Conservation (phyloP, 352 stramenopile species). For the Thraustochytrium sp. region DNA sequence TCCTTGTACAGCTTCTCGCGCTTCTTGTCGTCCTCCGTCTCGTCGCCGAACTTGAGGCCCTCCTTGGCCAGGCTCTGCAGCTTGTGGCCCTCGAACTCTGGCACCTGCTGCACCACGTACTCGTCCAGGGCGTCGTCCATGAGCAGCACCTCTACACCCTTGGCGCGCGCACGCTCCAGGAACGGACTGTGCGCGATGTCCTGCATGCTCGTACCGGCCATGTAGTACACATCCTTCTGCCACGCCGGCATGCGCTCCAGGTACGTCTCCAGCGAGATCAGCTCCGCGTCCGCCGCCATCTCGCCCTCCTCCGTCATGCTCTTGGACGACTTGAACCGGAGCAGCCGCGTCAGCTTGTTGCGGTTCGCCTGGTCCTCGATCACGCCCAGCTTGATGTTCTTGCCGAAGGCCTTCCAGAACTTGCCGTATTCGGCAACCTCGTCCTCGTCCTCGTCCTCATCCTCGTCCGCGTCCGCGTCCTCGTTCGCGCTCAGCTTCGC, state of each 20-base stretch:
- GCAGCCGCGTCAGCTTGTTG: slow-evolving; percentile 88
- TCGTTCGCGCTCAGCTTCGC: slow-evolving; percentile 56
- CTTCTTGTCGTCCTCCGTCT: slow-evolving; percentile 89
- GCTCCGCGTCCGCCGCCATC: slow-evolving; percentile 63
- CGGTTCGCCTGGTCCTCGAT: slow-evolving; percentile 95
- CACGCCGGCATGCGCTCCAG: slow-evolving; percentile 95
- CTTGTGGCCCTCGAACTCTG: slow-evolving; percentile 86
- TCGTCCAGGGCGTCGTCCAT: slow-evolving; percentile 97
- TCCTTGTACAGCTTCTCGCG: slow-evolving; percentile 91
- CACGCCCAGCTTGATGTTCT: slow-evolving; percentile 96
- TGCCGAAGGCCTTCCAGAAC: slow-evolving; percentile 96
- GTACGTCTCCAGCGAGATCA: slow-evolving; percentile 90
- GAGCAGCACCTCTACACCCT: slow-evolving; percentile 96
- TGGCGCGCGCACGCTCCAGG: slow-evolving; percentile 90
- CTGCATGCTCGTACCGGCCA: slow-evolving; percentile 87
- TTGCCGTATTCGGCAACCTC: slow-evolving; percentile 83
- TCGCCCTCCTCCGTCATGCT: slow-evolving; percentile 59
- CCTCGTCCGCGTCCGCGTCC: slow-evolving; percentile 55
- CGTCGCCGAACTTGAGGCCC: slow-evolving; percentile 95
- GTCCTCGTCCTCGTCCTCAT: slow-evolving; percentile 56
- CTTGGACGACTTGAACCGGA: slow-evolving; percentile 84
- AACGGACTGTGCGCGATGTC: slow-evolving; percentile 86
- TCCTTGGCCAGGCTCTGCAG: slow-evolving; percentile 95
- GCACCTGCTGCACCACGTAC: slow-evolving; percentile 90
- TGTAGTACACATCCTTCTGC: slow-evolving; percentile 98